Conservation (phyloP, 1,284 basidiomycete genomes). For the Papiliotrema flavescens region DNA sequence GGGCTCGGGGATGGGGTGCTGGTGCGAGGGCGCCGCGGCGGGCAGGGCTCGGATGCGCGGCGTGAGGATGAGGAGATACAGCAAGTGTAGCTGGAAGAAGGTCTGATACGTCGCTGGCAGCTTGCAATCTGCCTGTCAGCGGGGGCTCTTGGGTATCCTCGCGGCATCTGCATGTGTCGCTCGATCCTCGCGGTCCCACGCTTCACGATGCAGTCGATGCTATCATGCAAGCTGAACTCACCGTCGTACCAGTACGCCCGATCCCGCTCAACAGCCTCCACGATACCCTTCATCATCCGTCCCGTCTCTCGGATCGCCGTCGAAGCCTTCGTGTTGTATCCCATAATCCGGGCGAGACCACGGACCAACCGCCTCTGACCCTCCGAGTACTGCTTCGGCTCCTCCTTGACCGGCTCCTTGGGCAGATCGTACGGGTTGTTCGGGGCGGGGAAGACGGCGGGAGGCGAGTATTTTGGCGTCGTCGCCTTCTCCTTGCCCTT, state of each 20-base stretch:
- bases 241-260: constrained; percentile 51
- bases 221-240: constrained; percentile 20
- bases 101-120: constrained; percentile 94
- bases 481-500: constrained; percentile 4
- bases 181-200: no score
- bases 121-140: constrained; percentile 61
- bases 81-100: constrained; percentile 92
- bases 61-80: constrained; percentile 88
- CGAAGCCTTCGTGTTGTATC: constrained; percentile 53
- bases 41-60: constrained; percentile 84
- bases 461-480: not conserved
- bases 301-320: constrained; percentile 56
- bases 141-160: no score
- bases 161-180: no score
- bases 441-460: constrained; percentile 37
- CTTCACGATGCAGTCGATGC: constrained; percentile 1
- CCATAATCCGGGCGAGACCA: constrained; percentile 52
- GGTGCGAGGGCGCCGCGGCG: constrained; percentile 53
- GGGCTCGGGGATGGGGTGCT: constrained; percentile 29
- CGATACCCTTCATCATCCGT: constrained; percentile 55
- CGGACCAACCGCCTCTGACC: constrained; percentile 35
- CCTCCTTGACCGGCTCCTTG: not conserved
- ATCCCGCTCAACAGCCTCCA: constrained; percentile 51
- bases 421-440: constrained; percentile 36
- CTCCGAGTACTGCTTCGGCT: constrained; percentile 25